Conservation (phyloP, 2,329 filamentous ascomycete genomes). For the Colletotrichum sp. region DNA sequence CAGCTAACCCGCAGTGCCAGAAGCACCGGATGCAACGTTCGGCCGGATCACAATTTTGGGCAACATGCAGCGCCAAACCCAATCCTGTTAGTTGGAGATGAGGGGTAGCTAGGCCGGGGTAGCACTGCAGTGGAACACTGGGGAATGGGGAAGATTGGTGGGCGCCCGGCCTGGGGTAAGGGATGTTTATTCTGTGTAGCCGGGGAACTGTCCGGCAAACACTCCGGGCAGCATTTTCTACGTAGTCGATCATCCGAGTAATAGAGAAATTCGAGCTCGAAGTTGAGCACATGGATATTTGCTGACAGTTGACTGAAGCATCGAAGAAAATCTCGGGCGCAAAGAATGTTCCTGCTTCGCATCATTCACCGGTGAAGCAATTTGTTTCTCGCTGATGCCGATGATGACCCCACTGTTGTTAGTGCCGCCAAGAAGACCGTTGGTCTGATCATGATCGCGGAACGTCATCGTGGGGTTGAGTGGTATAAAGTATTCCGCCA, state of each 20-base stretch:
- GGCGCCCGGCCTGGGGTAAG: background rate
- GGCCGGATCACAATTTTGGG: background rate
- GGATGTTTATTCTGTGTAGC: background rate
- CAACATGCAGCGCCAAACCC: background rate
- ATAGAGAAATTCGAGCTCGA: background rate
- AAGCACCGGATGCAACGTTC: background rate
- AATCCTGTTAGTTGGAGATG: background rate
- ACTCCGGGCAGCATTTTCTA: background rate
- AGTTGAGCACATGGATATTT: background rate
- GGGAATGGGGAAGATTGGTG: background rate
- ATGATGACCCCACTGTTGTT: background rate
- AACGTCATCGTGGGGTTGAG: background rate
- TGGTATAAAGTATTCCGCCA: background rate
- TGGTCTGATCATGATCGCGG: background rate
- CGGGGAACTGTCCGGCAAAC: background rate
- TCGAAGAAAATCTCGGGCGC: background rate
- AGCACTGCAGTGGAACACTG: background rate
- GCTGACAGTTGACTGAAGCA: background rate
- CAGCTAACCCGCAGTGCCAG: background rate
- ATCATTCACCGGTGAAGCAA: background rate
- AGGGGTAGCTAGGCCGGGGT: background rate
- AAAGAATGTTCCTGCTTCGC: background rate
- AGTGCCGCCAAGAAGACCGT: background rate
- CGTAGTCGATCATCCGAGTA: background rate
- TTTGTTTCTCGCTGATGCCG: background rate